phyloP scores from a whole-genome alignment of 257 asterid species.

The Euphrasia confusa region DNA sequence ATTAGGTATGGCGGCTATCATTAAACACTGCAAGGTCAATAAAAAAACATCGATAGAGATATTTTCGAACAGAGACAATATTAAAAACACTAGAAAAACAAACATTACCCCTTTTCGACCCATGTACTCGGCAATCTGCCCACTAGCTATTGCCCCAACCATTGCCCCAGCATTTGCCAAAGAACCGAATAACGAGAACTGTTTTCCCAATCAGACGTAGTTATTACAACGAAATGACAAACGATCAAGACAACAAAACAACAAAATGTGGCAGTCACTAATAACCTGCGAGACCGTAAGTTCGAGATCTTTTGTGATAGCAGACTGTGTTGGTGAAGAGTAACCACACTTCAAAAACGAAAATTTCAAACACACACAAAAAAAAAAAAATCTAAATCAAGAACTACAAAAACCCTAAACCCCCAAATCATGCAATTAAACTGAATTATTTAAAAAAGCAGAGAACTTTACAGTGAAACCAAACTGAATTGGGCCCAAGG shows the following conservation, averaged over 20 bases:
- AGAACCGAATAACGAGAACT: conserved; percentile 93
- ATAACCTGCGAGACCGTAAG: conserved; percentile 81
- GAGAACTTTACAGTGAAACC: conserved; percentile 70
- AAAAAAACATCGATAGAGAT: background rate
- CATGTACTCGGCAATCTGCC: conserved; percentile 91
- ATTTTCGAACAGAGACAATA: conserved; percentile 3
- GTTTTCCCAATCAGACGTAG: conserved; percentile 24
- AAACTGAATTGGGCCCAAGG: conserved; percentile 88
- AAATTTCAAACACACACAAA: background rate
- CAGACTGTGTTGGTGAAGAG: conserved; percentile 84
- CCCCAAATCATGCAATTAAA: background rate
- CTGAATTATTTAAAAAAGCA: conserved; percentile 10
- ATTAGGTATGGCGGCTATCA: conserved; percentile 85
- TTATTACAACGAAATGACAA: conserved; percentile 2
- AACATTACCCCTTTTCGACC: conserved; percentile 86
- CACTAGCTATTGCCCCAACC: conserved; percentile 98
- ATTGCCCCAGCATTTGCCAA: conserved; percentile 91
- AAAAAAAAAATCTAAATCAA: background rate
- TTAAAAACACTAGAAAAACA: background rate
- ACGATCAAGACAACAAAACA: background rate
- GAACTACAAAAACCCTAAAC: conserved; percentile 13
- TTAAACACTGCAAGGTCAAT: conserved; percentile 47
- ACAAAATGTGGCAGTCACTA: background rate
- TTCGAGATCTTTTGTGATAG: conserved; percentile 54
- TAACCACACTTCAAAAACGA: conserved; percentile 56